Evolutionary conservation across 2,329 filamentous ascomycete species (phyloP).

Genomic region (Cryphonectria carpinicola): DNA sequence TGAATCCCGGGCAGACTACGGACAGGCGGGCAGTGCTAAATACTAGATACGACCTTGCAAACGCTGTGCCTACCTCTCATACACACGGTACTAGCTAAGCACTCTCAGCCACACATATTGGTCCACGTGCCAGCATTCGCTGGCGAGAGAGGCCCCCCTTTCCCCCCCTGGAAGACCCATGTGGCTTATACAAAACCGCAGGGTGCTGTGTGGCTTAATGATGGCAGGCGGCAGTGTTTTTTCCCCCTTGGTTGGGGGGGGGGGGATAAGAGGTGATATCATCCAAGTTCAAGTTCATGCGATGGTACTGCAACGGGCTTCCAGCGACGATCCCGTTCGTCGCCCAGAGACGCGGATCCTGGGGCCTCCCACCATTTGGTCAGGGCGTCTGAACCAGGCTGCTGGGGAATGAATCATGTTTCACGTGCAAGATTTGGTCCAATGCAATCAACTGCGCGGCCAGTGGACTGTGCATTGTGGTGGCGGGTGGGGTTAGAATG

Average conservation of each 20-base stretch:
- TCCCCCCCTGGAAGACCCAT: neutral
- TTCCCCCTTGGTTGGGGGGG: neutral
- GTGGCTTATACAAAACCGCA: neutral
- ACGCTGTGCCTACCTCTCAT: neutral
- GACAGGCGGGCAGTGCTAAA: neutral
- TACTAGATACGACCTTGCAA: neutral
- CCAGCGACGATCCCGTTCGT: neutral
- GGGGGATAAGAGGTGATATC: neutral
- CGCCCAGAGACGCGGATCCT: neutral
- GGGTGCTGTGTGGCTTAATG: neutral
- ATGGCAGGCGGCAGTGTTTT: neutral
- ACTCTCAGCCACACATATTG: neutral
- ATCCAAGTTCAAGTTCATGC: neutral
- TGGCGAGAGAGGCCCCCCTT: neutral
- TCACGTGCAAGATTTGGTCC: neutral
- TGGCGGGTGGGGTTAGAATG: neutral
- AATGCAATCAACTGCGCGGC: neutral
- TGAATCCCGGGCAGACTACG: neutral
- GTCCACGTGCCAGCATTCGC: neutral
- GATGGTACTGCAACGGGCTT: neutral
- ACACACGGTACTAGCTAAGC: neutral
- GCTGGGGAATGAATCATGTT: neutral
- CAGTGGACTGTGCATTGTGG: neutral
- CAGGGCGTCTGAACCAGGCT: slow-evolving; percentile 14
- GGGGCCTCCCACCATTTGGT: slow-evolving; percentile 9